Evolutionary conservation across 2,329 filamentous ascomycete genomes (phyloP).

Genomic region (Xylaria sp.): DNA sequence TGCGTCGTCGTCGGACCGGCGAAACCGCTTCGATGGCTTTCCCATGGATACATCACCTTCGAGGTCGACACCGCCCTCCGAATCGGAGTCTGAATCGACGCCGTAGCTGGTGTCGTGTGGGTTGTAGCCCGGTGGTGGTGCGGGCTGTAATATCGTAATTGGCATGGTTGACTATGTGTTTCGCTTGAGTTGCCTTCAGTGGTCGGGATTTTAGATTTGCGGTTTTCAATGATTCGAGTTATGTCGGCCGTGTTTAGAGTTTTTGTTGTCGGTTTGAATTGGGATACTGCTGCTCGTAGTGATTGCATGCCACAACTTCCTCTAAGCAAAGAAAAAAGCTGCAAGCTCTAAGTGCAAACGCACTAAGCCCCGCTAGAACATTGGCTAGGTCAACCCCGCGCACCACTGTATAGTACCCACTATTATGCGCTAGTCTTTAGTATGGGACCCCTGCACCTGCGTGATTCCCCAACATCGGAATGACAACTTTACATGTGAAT

Average conservation of each 20-base stretch:
- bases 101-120: slow-evolving; percentile 28
- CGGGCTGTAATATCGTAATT: slow-evolving; percentile 51
- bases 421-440: not conserved
- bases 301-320: slow-evolving; percentile 11
- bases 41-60: slow-evolving; percentile 58
- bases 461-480: not conserved
- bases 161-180: slow-evolving; percentile 43
- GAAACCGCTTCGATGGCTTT: slow-evolving; percentile 53
- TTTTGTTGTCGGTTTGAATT: slow-evolving; percentile 2
- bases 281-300: slow-evolving; percentile 6
- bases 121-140: slow-evolving; percentile 36
- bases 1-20: slow-evolving; percentile 51
- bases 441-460: slow-evolving; percentile 9
- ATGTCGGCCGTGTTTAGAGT: not conserved
- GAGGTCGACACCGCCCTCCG: slow-evolving; percentile 58
- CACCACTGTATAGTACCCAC: not conserved
- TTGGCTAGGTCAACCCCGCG: slow-evolving; percentile 26
- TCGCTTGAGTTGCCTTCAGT: not conserved
- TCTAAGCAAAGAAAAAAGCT: slow-evolving; percentile 30
- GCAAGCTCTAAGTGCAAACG: slow-evolving; percentile 12
- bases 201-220: not conserved
- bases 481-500: slow-evolving; percentile 33
- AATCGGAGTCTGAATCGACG: slow-evolving; percentile 50
- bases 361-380: slow-evolving; percentile 19
- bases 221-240: not conserved